Conservation (phyloP, 2,329 filamentous ascomycete species). For the Hymenoscyphus linearis region DNA sequence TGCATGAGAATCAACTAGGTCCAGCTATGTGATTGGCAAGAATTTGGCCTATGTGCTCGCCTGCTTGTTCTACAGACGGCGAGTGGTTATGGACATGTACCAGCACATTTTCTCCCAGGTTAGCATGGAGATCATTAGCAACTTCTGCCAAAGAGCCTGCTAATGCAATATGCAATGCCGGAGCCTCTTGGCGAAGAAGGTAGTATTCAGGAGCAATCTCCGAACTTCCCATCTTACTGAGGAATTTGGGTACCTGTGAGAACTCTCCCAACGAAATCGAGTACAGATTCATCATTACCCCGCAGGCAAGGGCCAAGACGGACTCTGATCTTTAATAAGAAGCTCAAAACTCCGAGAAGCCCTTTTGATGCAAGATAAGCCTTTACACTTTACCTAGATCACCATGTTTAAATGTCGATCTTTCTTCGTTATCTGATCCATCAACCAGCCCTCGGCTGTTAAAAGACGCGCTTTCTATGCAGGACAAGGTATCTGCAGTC, state of each 20-base stretch:
- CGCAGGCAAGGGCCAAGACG: conserved; percentile 10
- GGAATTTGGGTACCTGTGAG: neutral
- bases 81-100: neutral
- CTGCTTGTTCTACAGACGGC: neutral
- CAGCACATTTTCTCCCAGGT: neutral
- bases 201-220: neutral
- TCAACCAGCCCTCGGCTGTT: conserved; percentile 1
- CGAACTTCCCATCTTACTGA: neutral
- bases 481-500: neutral
- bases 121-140: conserved; percentile 1
- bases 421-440: neutral
- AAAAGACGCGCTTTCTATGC: neutral
- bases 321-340: conserved; percentile 7
- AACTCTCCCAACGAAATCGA: neutral
- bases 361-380: conserved; percentile 1
- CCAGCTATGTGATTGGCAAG: conserved; percentile 1
- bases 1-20: too few species aligned
- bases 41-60: neutral
- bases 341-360: conserved; percentile 1
- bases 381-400: neutral
- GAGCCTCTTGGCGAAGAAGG: neutral
- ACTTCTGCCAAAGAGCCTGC: conserved; percentile 4
- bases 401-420: conserved; percentile 1
- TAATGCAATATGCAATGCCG: conserved; percentile 5
- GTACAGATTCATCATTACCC: neutral